phyloP scores from a whole-genome alignment of 176 grass and related monocot species.

The Musa acuminata region DNA sequence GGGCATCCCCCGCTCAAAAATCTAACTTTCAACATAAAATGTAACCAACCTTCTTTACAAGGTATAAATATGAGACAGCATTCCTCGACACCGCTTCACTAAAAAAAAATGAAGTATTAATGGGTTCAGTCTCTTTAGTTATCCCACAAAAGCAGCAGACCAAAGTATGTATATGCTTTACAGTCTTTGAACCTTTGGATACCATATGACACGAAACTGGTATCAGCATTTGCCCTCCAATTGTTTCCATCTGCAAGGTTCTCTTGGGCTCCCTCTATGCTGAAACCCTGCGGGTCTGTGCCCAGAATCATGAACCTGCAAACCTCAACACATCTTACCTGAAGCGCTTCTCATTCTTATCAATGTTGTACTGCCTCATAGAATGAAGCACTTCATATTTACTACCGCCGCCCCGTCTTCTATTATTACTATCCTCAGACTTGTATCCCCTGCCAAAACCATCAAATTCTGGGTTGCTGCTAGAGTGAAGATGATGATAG shows the following conservation, averaged over 20 bases:
- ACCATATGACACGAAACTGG: too few species aligned
- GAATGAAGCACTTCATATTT: conserved; percentile 35
- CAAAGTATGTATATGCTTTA: too few species aligned
- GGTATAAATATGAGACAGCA: too few species aligned
- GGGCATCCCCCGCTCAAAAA: not conserved
- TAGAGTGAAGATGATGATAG: conserved; percentile 30
- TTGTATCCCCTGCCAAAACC: conserved; percentile 40
- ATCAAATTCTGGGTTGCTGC: conserved; percentile 32
- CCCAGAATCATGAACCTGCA: conserved; percentile 11
- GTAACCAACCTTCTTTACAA: too few species aligned
- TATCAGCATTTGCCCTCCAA: too few species aligned
- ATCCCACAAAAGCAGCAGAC: not conserved
- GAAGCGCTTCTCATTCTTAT: conserved; percentile 32
- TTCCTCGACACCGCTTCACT: not conserved
- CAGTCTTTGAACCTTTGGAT: too few species aligned
- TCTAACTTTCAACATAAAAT: too few species aligned
- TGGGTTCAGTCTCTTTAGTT: not conserved
- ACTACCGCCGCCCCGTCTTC: conserved; percentile 28
- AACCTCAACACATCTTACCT: conserved; percentile 29
- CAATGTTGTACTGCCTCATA: conserved; percentile 40
- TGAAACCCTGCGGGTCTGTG: not conserved
- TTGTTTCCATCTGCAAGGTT: too few species aligned
- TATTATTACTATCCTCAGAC: conserved; percentile 31
- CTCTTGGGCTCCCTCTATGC: not conserved
- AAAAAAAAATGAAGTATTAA: not conserved